Conservation (phyloP, 176 grass and related monocot genomes). For the Zizania latifolia region DNA sequence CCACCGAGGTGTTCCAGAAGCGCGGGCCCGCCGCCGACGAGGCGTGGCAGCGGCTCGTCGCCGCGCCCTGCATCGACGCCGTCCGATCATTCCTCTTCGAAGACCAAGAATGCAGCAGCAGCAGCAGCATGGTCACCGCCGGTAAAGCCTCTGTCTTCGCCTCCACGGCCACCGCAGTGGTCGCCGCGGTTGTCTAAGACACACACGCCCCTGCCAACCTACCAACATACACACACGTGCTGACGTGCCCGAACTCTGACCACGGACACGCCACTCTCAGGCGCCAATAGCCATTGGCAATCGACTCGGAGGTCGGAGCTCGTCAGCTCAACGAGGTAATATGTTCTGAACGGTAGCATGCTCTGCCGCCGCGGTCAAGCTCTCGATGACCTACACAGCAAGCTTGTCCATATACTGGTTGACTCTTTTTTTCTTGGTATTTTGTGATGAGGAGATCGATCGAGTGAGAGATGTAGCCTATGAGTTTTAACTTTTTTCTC, state of each 20-base stretch:
- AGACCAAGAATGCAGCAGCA: conserved; percentile 36
- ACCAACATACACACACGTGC: neutral
- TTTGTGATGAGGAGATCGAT: conserved; percentile 23
- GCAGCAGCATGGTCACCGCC: conserved; percentile 28
- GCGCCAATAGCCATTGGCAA: neutral
- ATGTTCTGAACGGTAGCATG: neutral
- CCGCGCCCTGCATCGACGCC: conserved; percentile 39
- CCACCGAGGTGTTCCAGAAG: conserved; percentile 59
- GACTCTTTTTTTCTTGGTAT: conserved; percentile 6
- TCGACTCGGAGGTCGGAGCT: neutral
- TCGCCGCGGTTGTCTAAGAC: conserved; percentile 10
- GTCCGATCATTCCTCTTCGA: conserved; percentile 42
- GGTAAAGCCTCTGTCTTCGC: conserved; percentile 29
- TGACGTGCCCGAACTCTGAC: neutral
- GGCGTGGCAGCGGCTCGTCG: conserved; percentile 62
- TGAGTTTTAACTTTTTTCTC: conserved; percentile 19
- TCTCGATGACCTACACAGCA: conserved; percentile 19
- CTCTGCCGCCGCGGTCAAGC: conserved; percentile 29
- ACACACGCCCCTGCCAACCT: neutral
- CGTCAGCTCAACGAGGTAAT: neutral
- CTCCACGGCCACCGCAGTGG: neutral
- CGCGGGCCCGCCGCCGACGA: conserved; percentile 27
- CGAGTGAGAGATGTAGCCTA: neutral
- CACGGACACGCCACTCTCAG: neutral
- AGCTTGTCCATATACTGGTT: conserved; percentile 16